These are phyloP conservation scores for Anethum foeniculum DNA, from an alignment of 140 eudicot species.

Conservation along the genomic window DNA sequence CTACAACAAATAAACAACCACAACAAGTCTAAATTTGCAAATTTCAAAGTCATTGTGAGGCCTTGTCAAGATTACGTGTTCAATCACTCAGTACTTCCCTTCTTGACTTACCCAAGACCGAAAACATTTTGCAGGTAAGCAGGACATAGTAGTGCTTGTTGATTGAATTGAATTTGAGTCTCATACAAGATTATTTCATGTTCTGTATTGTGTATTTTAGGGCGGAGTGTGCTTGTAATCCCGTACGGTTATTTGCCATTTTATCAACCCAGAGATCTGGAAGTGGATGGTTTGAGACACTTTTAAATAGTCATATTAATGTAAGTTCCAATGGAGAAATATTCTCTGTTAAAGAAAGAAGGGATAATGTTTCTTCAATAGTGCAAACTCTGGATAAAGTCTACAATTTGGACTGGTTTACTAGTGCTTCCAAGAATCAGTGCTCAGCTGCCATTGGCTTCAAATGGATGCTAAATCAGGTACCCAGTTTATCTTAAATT, in stretches of 20 bases:
- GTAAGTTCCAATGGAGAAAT: constrained; percentile 85
- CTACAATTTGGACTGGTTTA: constrained; percentile 62
- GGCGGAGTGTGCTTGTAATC: constrained; percentile 56
- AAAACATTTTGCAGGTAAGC: constrained; percentile 55
- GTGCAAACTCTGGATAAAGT: constrained; percentile 45
- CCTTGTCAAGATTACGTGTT: constrained; percentile 32
- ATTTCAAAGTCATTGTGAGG: constrained; percentile 34
- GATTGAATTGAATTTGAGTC: not conserved
- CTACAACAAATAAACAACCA: constrained; percentile 44
- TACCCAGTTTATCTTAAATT: constrained; percentile 3
- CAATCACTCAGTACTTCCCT: constrained; percentile 42
- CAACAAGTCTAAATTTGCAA: constrained; percentile 26
- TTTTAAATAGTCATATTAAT: constrained; percentile 67
- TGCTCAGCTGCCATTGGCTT: constrained; percentile 79
- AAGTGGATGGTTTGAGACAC: constrained; percentile 91
- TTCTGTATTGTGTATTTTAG: constrained; percentile 19
- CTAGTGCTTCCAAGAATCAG: constrained; percentile 71
- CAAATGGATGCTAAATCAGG: constrained; percentile 98
- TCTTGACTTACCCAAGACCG: constrained; percentile 74
- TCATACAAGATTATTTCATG: not conserved
- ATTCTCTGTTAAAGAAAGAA: constrained; percentile 42
- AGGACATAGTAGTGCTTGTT: not conserved
- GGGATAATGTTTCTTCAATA: constrained; percentile 43
- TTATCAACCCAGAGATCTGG: constrained; percentile 83
- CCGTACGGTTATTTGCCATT: constrained; percentile 49